Percentiles rank a stretch among this genome's conserved stretches.
Evolutionary conservation across 1,284 basidiomycete species (phyloP).

Genomic region (Schizophyllum amplum): DNA sequence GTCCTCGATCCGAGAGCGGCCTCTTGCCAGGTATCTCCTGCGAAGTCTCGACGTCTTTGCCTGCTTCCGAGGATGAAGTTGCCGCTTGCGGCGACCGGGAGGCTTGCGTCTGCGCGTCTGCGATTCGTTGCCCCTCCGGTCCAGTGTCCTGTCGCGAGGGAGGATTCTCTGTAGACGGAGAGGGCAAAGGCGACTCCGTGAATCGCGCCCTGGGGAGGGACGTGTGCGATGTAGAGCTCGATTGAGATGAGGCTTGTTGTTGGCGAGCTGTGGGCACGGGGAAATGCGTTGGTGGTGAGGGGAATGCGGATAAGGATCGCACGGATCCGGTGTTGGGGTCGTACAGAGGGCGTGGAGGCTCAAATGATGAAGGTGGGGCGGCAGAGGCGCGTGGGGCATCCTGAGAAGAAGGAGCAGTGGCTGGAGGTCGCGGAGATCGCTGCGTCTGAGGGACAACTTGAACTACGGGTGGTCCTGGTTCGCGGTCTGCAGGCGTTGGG

Average conservation of each 20-base stretch:
- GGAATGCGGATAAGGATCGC: conserved; percentile 62
- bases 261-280: conserved; percentile 45
- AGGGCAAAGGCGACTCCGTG: conserved; percentile 24
- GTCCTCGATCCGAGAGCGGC: background rate
- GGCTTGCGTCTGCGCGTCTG: background rate
- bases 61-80: background rate
- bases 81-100: background rate
- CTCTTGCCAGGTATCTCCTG: too few relatives aligned
- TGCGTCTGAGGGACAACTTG: background rate
- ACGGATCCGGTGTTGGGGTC: conserved; percentile 44
- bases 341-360: conserved; percentile 29
- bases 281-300: conserved; percentile 60
- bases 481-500: background rate
- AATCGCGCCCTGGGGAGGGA: conserved; percentile 20
- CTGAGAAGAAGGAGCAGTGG: background rate
- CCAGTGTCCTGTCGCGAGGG: conserved; percentile 5
- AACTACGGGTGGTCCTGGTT: background rate
- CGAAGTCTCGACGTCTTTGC: too few relatives aligned
- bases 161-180: conserved; percentile 12
- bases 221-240: conserved; percentile 19
- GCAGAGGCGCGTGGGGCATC: background rate
- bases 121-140: too few relatives aligned
- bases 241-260: conserved; percentile 19
- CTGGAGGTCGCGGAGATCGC: background rate
- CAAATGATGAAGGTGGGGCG: conserved; percentile 20